Conservation (phyloP, 73 alveolate species). For the Paramecium pentaurelia region DNA sequence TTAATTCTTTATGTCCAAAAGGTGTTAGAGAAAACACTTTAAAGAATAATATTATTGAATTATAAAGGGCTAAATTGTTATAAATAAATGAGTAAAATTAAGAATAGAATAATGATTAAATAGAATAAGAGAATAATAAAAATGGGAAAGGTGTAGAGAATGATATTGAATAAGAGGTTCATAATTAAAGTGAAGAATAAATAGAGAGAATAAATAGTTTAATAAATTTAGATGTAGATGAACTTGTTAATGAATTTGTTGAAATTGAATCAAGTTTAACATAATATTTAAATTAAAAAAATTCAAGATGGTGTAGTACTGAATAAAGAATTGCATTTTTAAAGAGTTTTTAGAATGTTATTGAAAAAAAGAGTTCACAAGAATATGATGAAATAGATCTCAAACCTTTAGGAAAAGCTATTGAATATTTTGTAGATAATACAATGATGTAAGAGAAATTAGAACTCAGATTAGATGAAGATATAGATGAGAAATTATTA, state of each 20-base stretch:
- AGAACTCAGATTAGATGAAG: conserved; percentile 42
- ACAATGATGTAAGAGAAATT: conserved; percentile 45
- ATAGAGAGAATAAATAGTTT: neutral
- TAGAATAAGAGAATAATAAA: neutral
- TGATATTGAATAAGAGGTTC: neutral
- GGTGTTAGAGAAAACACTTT: conserved; percentile 6
- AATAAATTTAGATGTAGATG: conserved; percentile 3
- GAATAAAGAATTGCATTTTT: neutral
- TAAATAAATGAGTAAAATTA: neutral
- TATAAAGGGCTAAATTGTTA: neutral
- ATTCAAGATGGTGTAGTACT: conserved; percentile 46
- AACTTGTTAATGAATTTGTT: neutral
- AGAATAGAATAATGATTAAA: neutral
- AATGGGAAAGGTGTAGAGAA: neutral
- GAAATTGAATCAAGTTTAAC: conserved; percentile 16
- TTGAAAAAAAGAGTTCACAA: neutral
- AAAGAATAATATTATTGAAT: conserved; percentile 4
- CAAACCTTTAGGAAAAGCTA: neutral
- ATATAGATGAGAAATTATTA: neutral
- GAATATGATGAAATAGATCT: neutral
- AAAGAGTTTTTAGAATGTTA: neutral
- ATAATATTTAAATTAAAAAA: neutral
- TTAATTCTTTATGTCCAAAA: neutral
- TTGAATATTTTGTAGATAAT: conserved; percentile 41
- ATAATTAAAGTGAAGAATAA: neutral